Evolutionary conservation across 2,329 filamentous ascomycete genomes (phyloP).

Genomic region (Arthroderma sp.): DNA sequence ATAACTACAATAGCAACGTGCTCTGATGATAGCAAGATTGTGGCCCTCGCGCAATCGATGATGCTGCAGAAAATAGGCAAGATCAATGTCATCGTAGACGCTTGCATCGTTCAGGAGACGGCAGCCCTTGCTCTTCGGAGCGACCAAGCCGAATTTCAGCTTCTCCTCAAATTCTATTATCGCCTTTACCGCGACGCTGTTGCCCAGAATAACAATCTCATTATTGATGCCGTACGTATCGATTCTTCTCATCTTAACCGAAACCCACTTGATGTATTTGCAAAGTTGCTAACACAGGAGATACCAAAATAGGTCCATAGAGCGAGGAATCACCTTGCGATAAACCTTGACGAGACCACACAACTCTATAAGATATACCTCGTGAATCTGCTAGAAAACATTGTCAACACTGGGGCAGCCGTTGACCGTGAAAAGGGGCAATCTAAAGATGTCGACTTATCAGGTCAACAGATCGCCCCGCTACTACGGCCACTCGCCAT

Average conservation of each 20-base stretch:
- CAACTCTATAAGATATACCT: conserved; percentile 73
- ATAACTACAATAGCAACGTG: conserved; percentile 79
- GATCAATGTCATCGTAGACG: conserved; percentile 66
- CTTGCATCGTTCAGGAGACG: conserved; percentile 71
- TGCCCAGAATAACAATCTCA: conserved; percentile 50
- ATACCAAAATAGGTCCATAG: conserved; percentile 47
- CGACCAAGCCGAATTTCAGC: conserved; percentile 68
- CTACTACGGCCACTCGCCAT: conserved; percentile 77
- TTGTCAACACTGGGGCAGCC: conserved; percentile 81
- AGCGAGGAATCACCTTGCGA: conserved; percentile 67
- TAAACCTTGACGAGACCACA: conserved; percentile 52
- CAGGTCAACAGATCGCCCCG: conserved; percentile 75
- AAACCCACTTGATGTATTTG: conserved; percentile 2
- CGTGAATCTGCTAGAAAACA: conserved; percentile 67
- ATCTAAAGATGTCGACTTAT: conserved; percentile 66
- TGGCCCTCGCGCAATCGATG: conserved; percentile 85
- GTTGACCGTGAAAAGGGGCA: conserved; percentile 61
- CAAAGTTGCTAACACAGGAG: background rate
- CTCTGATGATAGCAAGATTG: conserved; percentile 81
- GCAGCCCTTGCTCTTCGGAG: conserved; percentile 65
- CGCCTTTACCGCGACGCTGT: conserved; percentile 62
- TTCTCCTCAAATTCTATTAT: conserved; percentile 71
- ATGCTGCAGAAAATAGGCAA: conserved; percentile 90
- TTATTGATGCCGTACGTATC: conserved; percentile 56
- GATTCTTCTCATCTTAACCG: background rate